Evolutionary conservation across 2,329 filamentous ascomycete genomes (phyloP).

Genomic region (Aspergillus pseudoviridinutans): DNA sequence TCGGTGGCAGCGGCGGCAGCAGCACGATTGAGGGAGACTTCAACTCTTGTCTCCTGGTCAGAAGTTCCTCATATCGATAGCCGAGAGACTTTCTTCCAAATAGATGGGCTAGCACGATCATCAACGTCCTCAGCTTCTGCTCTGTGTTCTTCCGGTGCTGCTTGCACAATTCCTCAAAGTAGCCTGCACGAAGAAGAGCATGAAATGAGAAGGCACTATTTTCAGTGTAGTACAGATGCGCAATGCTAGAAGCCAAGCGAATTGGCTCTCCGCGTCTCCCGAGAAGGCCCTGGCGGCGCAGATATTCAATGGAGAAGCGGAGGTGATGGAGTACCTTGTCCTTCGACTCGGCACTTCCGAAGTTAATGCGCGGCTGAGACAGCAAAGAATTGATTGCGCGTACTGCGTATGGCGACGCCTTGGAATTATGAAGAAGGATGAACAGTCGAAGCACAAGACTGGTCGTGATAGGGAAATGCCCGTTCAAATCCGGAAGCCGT

Average conservation of each 20-base stretch:
- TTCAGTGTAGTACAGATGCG: constrained; percentile 72
- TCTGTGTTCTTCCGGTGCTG: constrained; percentile 51
- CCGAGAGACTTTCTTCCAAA: constrained; percentile 56
- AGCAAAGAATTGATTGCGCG: constrained; percentile 63
- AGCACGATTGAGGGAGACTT: constrained; percentile 61
- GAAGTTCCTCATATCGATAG: constrained; percentile 36
- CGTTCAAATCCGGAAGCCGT: constrained; percentile 66
- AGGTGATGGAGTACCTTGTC: constrained; percentile 71
- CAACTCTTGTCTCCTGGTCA: constrained; percentile 45
- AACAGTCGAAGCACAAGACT: constrained; percentile 67
- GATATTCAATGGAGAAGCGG: constrained; percentile 76
- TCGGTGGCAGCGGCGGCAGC: constrained; percentile 59
- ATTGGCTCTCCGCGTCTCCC: constrained; percentile 59
- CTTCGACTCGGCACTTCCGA: constrained; percentile 65
- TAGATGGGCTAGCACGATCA: constrained; percentile 66
- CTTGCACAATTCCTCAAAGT: constrained; percentile 62
- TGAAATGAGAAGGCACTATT: constrained; percentile 75
- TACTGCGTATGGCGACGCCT: constrained; percentile 58
- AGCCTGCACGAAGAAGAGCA: constrained; percentile 66
- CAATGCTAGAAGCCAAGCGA: constrained; percentile 67
- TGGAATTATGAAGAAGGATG: constrained; percentile 62
- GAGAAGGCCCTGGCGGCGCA: constrained; percentile 65
- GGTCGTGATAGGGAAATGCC: constrained; percentile 74
- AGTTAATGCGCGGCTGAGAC: constrained; percentile 65
- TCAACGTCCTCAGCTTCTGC: constrained; percentile 54